Evolutionary conservation across 2,329 filamentous ascomycete genomes (phyloP).

Genomic region (Aspergillus ustus): DNA sequence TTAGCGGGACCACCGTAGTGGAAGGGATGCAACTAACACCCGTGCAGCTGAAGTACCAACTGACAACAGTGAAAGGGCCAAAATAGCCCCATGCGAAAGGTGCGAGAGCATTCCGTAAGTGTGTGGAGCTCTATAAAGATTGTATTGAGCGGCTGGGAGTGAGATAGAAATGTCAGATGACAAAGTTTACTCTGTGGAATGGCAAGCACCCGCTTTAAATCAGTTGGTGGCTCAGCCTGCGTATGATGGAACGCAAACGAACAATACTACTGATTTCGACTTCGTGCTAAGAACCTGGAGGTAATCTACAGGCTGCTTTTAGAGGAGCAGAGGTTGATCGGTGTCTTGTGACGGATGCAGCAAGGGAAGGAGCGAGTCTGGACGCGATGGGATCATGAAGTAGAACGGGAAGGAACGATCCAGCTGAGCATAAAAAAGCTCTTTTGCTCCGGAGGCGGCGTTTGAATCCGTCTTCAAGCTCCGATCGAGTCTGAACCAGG

Average conservation of each 20-base stretch:
- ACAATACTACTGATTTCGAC: not conserved
- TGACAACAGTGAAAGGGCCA: conserved; percentile 33
- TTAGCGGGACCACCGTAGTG: conserved; percentile 9
- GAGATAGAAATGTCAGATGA: conserved; percentile 26
- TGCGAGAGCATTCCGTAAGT: conserved; percentile 32
- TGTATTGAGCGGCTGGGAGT: conserved; percentile 27
- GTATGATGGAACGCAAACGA: conserved; percentile 22
- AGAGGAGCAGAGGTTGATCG: not conserved
- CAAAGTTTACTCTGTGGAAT: conserved; percentile 29
- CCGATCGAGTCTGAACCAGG: too few species aligned
- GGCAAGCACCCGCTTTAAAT: conserved; percentile 38
- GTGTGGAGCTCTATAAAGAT: conserved; percentile 18
- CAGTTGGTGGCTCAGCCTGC: conserved; percentile 24
- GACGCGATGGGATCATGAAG: not conserved
- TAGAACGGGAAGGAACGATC: not conserved
- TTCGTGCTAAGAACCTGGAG: not conserved
- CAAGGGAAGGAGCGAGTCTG: not conserved
- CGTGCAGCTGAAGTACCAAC: conserved; percentile 29
- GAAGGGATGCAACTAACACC: conserved; percentile 31
- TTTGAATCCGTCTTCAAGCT: too few species aligned
- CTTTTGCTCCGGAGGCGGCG: not conserved
- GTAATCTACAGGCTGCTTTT: conserved; percentile 16
- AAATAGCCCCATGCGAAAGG: conserved; percentile 30
- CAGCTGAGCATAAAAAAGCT: not conserved
- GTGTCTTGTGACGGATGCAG: conserved; percentile 10